Conservation (phyloP, 306 rosid species). For the Betula pendula region DNA sequence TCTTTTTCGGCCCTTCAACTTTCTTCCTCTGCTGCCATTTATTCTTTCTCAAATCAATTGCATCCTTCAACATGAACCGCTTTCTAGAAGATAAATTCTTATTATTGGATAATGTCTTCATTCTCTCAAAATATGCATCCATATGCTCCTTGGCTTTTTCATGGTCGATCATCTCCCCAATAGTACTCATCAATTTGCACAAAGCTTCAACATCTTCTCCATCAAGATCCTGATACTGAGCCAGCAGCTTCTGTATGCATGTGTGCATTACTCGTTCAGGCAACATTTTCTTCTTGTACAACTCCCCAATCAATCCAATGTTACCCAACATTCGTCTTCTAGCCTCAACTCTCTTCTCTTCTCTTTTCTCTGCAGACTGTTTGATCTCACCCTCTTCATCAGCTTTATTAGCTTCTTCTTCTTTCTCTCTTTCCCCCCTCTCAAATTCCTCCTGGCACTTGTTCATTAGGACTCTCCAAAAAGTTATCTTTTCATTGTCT, state of each 20-base stretch:
- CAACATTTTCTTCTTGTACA: constrained; percentile 92
- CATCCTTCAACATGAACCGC: constrained; percentile 92
- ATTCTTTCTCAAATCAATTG: constrained; percentile 82
- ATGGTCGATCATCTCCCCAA: constrained; percentile 97
- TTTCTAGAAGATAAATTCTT: constrained; percentile 85
- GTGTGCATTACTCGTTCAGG: constrained; percentile 93
- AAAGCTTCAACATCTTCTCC: constrained; percentile 43
- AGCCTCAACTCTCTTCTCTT: constrained; percentile 70
- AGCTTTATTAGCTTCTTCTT: constrained; percentile 59
- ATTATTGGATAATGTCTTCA: constrained; percentile 65
- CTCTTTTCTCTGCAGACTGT: constrained; percentile 72
- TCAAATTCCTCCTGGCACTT: constrained; percentile 98
- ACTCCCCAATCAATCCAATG: constrained; percentile 91
- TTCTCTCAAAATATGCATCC: constrained; percentile 80
- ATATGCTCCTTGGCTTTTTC: constrained; percentile 77
- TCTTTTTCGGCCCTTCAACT: constrained; percentile 97
- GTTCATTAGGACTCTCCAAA: constrained; percentile 79
- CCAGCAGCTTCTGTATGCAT: constrained; percentile 77
- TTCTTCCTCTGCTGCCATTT: constrained; percentile 94
- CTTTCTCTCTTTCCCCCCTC: constrained; percentile 91
- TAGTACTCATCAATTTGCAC: constrained; percentile 94
- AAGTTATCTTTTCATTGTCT: constrained; percentile 84
- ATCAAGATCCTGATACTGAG: constrained; percentile 78
- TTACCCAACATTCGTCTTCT: constrained; percentile 97
- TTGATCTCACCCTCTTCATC: constrained; percentile 77